Evolutionary conservation across 108 stramenopile species (phyloP).

Genomic region (Skeletonema menzelii): DNA sequence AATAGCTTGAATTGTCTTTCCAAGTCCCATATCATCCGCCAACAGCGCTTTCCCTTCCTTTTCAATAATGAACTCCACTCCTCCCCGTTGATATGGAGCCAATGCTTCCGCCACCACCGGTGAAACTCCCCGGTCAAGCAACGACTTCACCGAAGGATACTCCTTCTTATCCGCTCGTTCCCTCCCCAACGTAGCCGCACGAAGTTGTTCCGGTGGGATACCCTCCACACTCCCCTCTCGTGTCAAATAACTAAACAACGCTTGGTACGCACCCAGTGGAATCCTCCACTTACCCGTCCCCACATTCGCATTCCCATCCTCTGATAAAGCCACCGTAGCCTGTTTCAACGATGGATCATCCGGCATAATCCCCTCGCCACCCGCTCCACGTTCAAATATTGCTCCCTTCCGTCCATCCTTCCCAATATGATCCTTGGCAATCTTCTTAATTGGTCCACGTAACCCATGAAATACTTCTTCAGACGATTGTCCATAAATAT

Average conservation of each 20-base stretch:
- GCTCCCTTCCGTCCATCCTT: slow-evolving; percentile 54
- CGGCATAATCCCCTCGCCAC: slow-evolving; percentile 13
- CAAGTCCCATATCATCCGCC: slow-evolving; percentile 82
- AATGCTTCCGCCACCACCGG: slow-evolving; percentile 56
- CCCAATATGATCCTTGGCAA: slow-evolving; percentile 60
- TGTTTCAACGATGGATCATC: slow-evolving; percentile 26
- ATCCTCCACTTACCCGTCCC: slow-evolving; percentile 75
- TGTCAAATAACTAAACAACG: slow-evolving; percentile 58
- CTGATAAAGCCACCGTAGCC: background rate
- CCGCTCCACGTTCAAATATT: slow-evolving; percentile 28
- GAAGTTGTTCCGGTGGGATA: slow-evolving; percentile 66
- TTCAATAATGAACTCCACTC: slow-evolving; percentile 83
- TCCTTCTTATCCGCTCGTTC: slow-evolving; percentile 63
- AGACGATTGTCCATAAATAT: background rate
- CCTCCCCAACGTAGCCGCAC: slow-evolving; percentile 73
- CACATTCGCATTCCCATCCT: background rate
- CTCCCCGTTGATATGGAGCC: slow-evolving; percentile 85
- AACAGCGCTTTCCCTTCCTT: slow-evolving; percentile 87
- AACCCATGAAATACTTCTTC: slow-evolving; percentile 41
- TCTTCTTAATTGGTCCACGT: slow-evolving; percentile 58
- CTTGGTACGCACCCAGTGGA: slow-evolving; percentile 77
- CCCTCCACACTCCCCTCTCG: slow-evolving; percentile 44
- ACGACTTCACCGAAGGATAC: slow-evolving; percentile 49
- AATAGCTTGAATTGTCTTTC: slow-evolving; percentile 93
- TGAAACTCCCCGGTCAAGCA: slow-evolving; percentile 64